phyloP scores from a whole-genome alignment of 169 alveolate genomes.

The Plasmodium inui region DNA sequence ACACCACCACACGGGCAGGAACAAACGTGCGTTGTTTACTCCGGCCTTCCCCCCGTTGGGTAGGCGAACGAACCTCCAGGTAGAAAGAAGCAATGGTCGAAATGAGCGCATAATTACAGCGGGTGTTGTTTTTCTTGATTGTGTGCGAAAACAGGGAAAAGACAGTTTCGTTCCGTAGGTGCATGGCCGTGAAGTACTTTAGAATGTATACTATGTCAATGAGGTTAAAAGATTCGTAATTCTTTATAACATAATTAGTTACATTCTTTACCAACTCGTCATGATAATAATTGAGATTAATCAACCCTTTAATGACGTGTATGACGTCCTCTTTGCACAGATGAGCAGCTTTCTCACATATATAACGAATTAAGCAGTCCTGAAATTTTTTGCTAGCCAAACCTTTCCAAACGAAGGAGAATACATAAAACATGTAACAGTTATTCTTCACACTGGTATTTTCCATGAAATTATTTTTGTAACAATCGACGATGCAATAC shows the following conservation, averaged over 20 bases:
- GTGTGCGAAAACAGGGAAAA: conserved; percentile 47
- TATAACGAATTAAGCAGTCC: conserved; percentile 20
- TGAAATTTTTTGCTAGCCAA: conserved; percentile 15
- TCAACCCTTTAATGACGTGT: conserved; percentile 37
- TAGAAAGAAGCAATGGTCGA: conserved; percentile 56
- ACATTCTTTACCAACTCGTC: conserved; percentile 51
- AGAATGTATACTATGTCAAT: conserved; percentile 66
- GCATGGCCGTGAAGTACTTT: conserved; percentile 56
- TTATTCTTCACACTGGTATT: conserved; percentile 54
- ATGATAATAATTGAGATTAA: conserved; percentile 52
- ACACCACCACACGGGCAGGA: neutral
- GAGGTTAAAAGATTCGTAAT: conserved; percentile 30
- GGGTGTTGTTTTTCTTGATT: conserved; percentile 34
- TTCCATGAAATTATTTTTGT: conserved; percentile 33
- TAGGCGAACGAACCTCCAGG: conserved; percentile 28
- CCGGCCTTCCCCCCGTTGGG: neutral
- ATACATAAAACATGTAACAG: conserved; percentile 53
- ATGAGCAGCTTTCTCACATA: conserved; percentile 20
- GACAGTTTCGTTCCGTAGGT: conserved; percentile 20
- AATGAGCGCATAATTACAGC: conserved; percentile 10
- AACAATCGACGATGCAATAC: conserved; percentile 20
- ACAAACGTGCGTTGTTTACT: neutral
- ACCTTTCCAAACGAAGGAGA: conserved; percentile 36
- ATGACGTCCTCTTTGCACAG: conserved; percentile 41
- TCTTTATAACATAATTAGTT: conserved; percentile 35